A percentile compares a stretch with the other conserved stretches of the same genome.
phyloP scores from a whole-genome alignment of 1,284 basidiomycete species.

The Cystobasidium sp. region DNA sequence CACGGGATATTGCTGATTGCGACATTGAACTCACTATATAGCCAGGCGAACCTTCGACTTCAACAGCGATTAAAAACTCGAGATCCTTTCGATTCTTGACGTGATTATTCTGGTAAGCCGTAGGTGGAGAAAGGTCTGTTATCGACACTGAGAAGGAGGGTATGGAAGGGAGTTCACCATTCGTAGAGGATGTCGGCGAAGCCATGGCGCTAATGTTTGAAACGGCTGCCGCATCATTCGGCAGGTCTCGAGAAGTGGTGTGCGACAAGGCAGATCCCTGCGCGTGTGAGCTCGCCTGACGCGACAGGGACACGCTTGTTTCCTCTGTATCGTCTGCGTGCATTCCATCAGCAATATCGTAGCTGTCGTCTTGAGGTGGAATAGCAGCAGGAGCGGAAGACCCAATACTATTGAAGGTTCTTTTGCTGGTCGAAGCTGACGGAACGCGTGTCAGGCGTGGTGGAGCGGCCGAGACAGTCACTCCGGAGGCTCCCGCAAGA shows the following conservation, averaged over 20 bases:
- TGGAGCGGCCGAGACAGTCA: slow-evolving; percentile 3
- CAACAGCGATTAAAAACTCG: slow-evolving; percentile 46
- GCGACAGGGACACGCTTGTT: no score
- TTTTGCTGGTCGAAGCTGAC: slow-evolving; percentile 25
- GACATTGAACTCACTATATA: slow-evolving; percentile 39
- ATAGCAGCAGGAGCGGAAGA: not conserved
- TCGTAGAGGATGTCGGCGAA: not conserved
- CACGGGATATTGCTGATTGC: not conserved
- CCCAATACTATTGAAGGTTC: slow-evolving; percentile 12
- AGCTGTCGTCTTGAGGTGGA: slow-evolving; percentile 8
- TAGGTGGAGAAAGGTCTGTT: slow-evolving; percentile 44
- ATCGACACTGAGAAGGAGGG: slow-evolving; percentile 38
- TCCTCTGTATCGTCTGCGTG: not conserved
- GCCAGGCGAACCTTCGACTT: slow-evolving; percentile 39
- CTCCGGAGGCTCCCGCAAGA: not conserved
- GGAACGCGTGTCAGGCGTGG: slow-evolving; percentile 2
- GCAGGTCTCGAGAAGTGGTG: not conserved
- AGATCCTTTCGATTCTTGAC: slow-evolving; percentile 44
- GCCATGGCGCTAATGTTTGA: slow-evolving; percentile 1
- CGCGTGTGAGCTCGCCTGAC: not conserved
- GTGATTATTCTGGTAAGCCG: slow-evolving; percentile 43
- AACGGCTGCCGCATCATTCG: not conserved
- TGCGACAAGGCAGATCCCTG: not conserved
- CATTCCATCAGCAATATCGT: slow-evolving; percentile 34
- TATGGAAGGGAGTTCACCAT: not conserved